A percentile compares a stretch with the other conserved stretches of the same genome.
Evolutionary conservation across 495 filamentous ascomycete genomes (phyloP).

Genomic region (Lasiosphaeria ovina): DNA sequence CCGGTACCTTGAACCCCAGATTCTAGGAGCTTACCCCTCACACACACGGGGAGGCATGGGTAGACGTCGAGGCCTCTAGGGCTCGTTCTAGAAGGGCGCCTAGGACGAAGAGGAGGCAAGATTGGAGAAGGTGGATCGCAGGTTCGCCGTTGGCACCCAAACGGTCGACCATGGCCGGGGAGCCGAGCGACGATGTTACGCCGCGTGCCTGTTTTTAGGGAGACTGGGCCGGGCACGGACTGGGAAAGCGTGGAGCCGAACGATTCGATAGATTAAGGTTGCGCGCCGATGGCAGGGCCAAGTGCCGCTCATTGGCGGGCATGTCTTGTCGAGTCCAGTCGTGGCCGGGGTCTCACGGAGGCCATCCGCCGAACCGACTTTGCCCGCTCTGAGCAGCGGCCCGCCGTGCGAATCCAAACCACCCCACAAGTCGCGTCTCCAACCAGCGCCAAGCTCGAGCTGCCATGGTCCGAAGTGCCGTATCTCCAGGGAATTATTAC

Average conservation of each 20-base stretch:
- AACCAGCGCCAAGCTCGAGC: neutral
- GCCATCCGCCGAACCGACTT: conserved; percentile 30
- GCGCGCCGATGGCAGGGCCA: conserved; percentile 23
- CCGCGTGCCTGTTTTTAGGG: conserved; percentile 10
- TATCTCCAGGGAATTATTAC: neutral
- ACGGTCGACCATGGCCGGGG: conserved; percentile 19
- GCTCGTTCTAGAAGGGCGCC: conserved; percentile 10
- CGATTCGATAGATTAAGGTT: conserved; percentile 27
- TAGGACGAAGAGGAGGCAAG: conserved; percentile 1
- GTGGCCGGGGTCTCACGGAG: conserved; percentile 24
- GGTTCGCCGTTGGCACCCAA: conserved; percentile 15
- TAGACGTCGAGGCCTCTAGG: neutral
- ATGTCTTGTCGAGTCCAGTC: conserved; percentile 4
- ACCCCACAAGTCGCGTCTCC: neutral
- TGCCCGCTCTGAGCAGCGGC: neutral
- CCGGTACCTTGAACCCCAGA: neutral
- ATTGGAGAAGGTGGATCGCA: conserved; percentile 5
- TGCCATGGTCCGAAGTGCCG: neutral
- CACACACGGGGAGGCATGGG: neutral
- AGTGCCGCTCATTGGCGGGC: conserved; percentile 28
- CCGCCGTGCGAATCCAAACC: neutral
- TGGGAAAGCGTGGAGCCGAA: conserved; percentile 26
- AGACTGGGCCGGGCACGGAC: conserved; percentile 17
- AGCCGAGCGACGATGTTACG: conserved; percentile 27
- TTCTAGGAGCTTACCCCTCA: neutral